phyloP scores from a whole-genome alignment of 768 basidiomycete genomes.

The Boletus vermiculosoides region DNA sequence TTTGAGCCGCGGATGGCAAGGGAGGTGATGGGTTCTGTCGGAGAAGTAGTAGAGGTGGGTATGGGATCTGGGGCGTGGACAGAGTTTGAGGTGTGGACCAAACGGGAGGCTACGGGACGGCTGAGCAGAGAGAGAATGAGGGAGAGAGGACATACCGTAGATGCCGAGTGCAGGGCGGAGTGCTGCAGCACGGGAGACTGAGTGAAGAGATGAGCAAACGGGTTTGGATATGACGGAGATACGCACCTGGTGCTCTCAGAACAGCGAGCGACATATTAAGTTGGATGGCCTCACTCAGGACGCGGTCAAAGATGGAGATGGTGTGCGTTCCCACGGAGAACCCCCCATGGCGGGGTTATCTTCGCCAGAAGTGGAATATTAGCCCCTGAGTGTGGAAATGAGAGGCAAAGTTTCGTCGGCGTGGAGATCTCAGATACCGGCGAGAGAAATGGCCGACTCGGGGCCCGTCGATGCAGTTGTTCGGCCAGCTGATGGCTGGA shows the following conservation, averaged over 20 bases:
- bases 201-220: slow-evolving; percentile 22
- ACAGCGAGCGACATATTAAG: slow-evolving; percentile 44
- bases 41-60: slow-evolving; percentile 43
- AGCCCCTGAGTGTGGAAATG: slow-evolving; percentile 13
- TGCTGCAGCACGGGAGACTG: slow-evolving; percentile 38
- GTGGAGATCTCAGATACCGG: neutral
- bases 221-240: slow-evolving; percentile 29
- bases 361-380: neutral
- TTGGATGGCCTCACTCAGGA: neutral
- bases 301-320: neutral
- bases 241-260: slow-evolving; percentile 37
- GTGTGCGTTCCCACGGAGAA: slow-evolving; percentile 9
- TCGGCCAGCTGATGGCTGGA: neutral
- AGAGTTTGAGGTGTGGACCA: slow-evolving; percentile 54
- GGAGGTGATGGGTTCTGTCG: slow-evolving; percentile 58
- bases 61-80: slow-evolving; percentile 40
- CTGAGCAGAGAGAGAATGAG: slow-evolving; percentile 11
- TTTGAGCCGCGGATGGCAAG: slow-evolving; percentile 79
- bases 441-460: neutral
- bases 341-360: slow-evolving; percentile 10
- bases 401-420: neutral
- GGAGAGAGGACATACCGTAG: slow-evolving; percentile 34
- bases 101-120: slow-evolving; percentile 44
- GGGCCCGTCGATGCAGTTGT: neutral
- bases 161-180: slow-evolving; percentile 46